Conservation (phyloP, 2,329 filamentous ascomycete species). For the Raffaelea ambrosiae region DNA sequence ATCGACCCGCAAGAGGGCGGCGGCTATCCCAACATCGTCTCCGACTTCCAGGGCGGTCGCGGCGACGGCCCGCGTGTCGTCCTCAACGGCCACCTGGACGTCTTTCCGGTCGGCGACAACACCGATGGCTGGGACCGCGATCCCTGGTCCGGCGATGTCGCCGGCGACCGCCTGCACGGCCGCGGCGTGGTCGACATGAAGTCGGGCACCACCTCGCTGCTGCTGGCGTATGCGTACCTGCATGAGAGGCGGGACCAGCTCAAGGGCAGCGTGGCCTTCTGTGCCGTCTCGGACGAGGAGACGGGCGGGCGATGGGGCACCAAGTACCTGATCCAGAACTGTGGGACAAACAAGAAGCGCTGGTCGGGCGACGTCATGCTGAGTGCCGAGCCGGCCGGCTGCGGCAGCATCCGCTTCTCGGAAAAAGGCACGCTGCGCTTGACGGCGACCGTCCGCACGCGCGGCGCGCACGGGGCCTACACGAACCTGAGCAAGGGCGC, state of each 20-base stretch:
- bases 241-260: slow-evolving; percentile 1
- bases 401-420: slow-evolving; percentile 9
- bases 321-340: background rate
- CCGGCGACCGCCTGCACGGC: slow-evolving; percentile 6
- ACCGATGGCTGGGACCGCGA: slow-evolving; percentile 3
- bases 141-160: slow-evolving; percentile 9
- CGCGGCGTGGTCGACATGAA: slow-evolving; percentile 11
- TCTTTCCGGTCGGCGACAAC: slow-evolving; percentile 7
- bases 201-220: slow-evolving; percentile 8
- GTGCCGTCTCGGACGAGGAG: slow-evolving; percentile 9
- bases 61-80: slow-evolving; percentile 4
- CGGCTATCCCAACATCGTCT: slow-evolving; percentile 5
- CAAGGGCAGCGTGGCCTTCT: slow-evolving; percentile 5
- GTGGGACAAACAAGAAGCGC: no score
- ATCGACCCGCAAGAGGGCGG: background rate
- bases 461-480: slow-evolving; percentile 7
- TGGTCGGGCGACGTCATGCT: slow-evolving; percentile 9
- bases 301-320: slow-evolving; percentile 9
- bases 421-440: slow-evolving; percentile 10
- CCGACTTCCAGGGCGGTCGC: slow-evolving; percentile 4
- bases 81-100: slow-evolving; percentile 8
- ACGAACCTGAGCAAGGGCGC: slow-evolving; percentile 8
- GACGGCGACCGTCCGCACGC: slow-evolving; percentile 2
- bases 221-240: slow-evolving; percentile 6
- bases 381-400: slow-evolving; percentile 8